Percentiles rank a stretch among this genome's conserved stretches.
Evolutionary conservation across 176 grass and related monocot genomes (phyloP).

Genomic region (Avena eriantha): DNA sequence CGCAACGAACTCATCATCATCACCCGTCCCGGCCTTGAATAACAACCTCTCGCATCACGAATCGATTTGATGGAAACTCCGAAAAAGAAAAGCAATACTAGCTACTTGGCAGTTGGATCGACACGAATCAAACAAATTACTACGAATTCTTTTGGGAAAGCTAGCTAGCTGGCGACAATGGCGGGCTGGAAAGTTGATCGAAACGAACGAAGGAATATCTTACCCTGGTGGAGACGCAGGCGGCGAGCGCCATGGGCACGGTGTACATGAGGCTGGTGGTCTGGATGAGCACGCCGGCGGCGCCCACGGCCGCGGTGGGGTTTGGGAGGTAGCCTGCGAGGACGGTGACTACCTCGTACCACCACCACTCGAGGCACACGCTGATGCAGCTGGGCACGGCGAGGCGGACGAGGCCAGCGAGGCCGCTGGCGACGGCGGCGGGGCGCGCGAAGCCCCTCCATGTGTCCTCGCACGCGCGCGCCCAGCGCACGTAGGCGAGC

Average conservation of each 20-base stretch:
- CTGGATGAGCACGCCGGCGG: constrained; percentile 94
- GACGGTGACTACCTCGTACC: constrained; percentile 99
- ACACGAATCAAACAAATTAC: background rate
- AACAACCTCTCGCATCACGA: background rate
- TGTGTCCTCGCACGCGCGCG: constrained; percentile 60
- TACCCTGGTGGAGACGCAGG: constrained; percentile 91
- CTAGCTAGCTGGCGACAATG: background rate
- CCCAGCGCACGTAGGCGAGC: constrained; percentile 67
- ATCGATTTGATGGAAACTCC: background rate
- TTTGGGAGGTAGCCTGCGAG: constrained; percentile 85
- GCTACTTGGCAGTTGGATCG: background rate
- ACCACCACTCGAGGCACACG: constrained; percentile 99
- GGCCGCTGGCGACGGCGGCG: constrained; percentile 48
- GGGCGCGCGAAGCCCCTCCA: constrained; percentile 74
- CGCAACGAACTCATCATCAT: background rate
- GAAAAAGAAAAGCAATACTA: background rate
- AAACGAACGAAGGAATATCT: background rate
- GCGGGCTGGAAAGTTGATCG: background rate
- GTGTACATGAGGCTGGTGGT: constrained; percentile 99
- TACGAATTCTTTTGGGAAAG: background rate
- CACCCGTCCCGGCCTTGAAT: background rate
- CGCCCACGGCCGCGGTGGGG: constrained; percentile 81
- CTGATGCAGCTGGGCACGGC: constrained; percentile 87
- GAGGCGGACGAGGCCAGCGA: constrained; percentile 66
- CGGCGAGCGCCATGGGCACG: constrained; percentile 91